A percentile compares a stretch with the other conserved stretches of the same genome.
Conservation (phyloP, 2,329 filamentous ascomycete genomes). For the Albifimbria verrucaria region DNA sequence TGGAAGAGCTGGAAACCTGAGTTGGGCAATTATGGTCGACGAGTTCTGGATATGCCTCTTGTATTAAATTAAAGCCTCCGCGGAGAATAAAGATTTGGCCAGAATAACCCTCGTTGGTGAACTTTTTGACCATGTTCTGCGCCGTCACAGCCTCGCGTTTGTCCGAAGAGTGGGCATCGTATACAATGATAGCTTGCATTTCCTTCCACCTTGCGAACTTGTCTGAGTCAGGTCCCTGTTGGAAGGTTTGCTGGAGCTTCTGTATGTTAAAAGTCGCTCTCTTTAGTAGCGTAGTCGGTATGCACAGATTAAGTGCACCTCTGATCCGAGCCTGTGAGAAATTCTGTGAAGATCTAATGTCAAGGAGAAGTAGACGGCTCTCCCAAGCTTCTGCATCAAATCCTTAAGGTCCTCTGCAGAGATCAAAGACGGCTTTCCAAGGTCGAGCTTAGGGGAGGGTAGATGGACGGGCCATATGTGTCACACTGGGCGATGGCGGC, state of each 20-base stretch:
- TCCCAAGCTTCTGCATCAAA: constrained; percentile 44
- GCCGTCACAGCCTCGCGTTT: constrained; percentile 78
- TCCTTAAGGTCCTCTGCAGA: constrained; percentile 51
- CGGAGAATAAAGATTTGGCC: constrained; percentile 73
- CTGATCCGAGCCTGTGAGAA: constrained; percentile 71
- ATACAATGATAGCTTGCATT: constrained; percentile 77
- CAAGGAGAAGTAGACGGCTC: constrained; percentile 64
- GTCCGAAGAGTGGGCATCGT: constrained; percentile 74
- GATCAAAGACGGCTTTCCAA: constrained; percentile 48
- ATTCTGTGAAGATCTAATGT: constrained; percentile 83
- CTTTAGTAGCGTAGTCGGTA: constrained; percentile 91
- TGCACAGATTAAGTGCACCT: constrained; percentile 87
- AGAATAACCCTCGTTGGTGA: constrained; percentile 75
- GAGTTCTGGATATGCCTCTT: constrained; percentile 60
- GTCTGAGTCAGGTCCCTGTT: constrained; percentile 63
- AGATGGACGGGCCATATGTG: constrained; percentile 34
- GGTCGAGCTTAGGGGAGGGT: constrained; percentile 50
- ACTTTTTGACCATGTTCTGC: constrained; percentile 90
- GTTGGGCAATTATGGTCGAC: constrained; percentile 51
- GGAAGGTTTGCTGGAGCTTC: constrained; percentile 85
- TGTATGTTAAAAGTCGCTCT: constrained; percentile 84
- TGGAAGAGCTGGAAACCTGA: constrained; percentile 12
- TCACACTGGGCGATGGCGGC: constrained; percentile 27
- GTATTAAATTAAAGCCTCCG: constrained; percentile 78
- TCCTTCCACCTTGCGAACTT: constrained; percentile 75